A percentile compares a stretch with the other conserved stretches of the same genome.
Evolutionary conservation across 768 basidiomycete genomes (phyloP).

Genomic region (Cyathus striatus): DNA sequence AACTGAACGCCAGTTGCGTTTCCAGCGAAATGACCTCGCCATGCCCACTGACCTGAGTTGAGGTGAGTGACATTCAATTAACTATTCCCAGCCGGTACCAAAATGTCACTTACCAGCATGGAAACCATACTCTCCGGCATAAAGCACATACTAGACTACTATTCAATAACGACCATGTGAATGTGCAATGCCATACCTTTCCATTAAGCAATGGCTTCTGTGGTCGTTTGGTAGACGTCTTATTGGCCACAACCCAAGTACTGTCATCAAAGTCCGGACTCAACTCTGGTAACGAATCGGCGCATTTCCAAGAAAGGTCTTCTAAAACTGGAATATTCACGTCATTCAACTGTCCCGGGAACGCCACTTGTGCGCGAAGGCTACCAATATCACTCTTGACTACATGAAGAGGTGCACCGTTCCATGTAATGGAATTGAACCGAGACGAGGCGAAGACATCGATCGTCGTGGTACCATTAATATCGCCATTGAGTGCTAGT

Average conservation of each 20-base stretch:
- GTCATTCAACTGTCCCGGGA: conserved; percentile 22
- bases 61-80: neutral
- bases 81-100: neutral
- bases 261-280: conserved; percentile 46
- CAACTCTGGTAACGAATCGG: conserved; percentile 60
- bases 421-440: conserved; percentile 51
- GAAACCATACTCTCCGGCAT: conserved; percentile 28
- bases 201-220: conserved; percentile 52
- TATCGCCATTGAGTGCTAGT: conserved; percentile 42
- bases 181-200: conserved; percentile 29
- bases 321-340: conserved; percentile 34
- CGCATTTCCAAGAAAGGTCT: conserved; percentile 47
- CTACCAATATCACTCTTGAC: conserved; percentile 21
- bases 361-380: conserved; percentile 27
- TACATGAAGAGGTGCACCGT: conserved; percentile 37
- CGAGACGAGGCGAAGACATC: conserved; percentile 47
- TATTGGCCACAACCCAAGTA: conserved; percentile 52
- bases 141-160: conserved; percentile 18
- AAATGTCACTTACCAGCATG: conserved; percentile 13
- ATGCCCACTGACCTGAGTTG: conserved; percentile 30
- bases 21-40: conserved; percentile 41
- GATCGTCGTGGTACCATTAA: conserved; percentile 45
- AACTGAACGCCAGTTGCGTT: conserved; percentile 33
- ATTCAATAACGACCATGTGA: neutral
- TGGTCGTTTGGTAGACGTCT: conserved; percentile 52